Evolutionary conservation across 257 asterid genomes (phyloP).

Genomic region (Fraxinus quadrangulata): DNA sequence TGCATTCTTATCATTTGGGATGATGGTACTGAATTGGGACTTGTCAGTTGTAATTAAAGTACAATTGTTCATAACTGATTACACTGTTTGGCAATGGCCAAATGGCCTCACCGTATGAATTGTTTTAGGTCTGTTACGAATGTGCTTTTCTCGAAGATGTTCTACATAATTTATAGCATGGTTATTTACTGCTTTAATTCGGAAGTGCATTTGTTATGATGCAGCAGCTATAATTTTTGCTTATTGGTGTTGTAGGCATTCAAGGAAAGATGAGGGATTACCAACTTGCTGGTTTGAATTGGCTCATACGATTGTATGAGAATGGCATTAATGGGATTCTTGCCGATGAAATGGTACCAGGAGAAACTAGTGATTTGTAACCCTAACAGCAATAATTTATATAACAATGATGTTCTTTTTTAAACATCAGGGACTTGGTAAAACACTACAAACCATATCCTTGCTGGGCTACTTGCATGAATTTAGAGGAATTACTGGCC

Average conservation of each 20-base stretch:
- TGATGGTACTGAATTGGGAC: slow-evolving; percentile 14
- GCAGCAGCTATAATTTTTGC: background rate
- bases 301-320: slow-evolving; percentile 95
- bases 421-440: slow-evolving; percentile 79
- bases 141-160: background rate
- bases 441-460: slow-evolving; percentile 96
- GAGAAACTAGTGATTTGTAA: background rate
- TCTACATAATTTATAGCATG: background rate
- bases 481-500: slow-evolving; percentile 96
- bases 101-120: background rate
- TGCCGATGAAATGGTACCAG: slow-evolving; percentile 95
- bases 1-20: background rate
- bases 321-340: slow-evolving; percentile 98
- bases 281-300: slow-evolving; percentile 97
- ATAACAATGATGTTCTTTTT: slow-evolving; percentile 14
- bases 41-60: background rate
- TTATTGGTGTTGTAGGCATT: slow-evolving; percentile 57
- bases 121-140: background rate
- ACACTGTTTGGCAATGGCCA: background rate
- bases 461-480: slow-evolving; percentile 93
- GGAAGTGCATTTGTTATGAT: slow-evolving; percentile 1
- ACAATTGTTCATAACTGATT: background rate
- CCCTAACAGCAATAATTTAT: slow-evolving; percentile 13
- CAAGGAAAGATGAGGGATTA: slow-evolving; percentile 99
- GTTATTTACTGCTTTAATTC: background rate